Base-by-base conservation (phyloP, 805 yeast species). In the Sugiyamaella smithiae region DNA sequence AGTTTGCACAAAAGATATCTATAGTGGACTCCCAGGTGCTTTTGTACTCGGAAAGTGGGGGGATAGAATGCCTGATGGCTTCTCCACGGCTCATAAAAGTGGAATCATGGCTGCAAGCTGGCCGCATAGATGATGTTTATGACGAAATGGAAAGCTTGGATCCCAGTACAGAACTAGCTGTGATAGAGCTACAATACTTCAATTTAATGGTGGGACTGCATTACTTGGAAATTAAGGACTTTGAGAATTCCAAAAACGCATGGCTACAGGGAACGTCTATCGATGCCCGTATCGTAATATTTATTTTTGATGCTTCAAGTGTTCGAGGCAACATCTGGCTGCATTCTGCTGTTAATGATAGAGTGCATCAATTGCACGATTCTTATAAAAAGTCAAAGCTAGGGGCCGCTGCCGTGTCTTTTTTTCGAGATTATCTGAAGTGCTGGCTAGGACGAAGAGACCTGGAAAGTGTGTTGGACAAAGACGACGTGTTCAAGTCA, bases 121-220 rank as follows among this genome's bases (percentile, higher is more conserved):
- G 57, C 11, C 47, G 54, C 31, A 42, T 64, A 12, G 61, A 46
- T 1, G 56, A 51, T 20, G 56, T 58, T 4, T 42, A 40, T 17
- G 53, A 38, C 43, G 62, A 33, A 64, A 66, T 70, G 24, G 61
- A 62, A 3, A 46, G 58, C 1, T 54, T 68, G 16, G 63, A 60
- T 17, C 52, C 61, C 5, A 53, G 66, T 1, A 64, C 67, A 9
- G 76, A 73, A 51, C 59, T 64, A 5, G 70, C 65, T 2, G 66
- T 67, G 12, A 52, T 64, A 6, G 72, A 72, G 48, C 55, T 67
- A 2, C 68, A 73, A 35, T 74, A 70, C 46, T 50, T 73, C 17
- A 68, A 69, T 26, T 56, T 65, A n/a, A 54, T 65, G 36, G 54
- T 72, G 2, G 70, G 67, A 0, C 44, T 73, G 12, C 53, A 55